Conservation (phyloP, 202 grass and related monocot species). For the Eragrostis tef region DNA sequence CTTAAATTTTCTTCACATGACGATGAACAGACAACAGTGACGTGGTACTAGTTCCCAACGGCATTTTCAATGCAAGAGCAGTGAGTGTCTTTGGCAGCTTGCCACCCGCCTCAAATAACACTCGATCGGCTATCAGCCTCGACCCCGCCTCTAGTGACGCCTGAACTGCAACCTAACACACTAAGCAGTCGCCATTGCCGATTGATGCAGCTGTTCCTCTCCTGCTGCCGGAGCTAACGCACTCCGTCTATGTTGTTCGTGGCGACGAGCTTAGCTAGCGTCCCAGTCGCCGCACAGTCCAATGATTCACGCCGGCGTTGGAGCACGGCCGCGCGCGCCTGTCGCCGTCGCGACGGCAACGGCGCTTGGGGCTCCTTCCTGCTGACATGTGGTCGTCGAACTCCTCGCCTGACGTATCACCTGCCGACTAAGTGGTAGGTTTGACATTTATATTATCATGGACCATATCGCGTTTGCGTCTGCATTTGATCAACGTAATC, state of each 20-base stretch:
- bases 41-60: constrained; percentile 13
- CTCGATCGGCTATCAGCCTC: background rate
- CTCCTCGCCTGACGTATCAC: constrained; percentile 29
- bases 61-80: constrained; percentile 6
- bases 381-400: background rate
- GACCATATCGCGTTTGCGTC: background rate
- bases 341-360: constrained; percentile 29
- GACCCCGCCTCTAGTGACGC: background rate
- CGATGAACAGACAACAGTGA: background rate
- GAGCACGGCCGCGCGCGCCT: background rate
- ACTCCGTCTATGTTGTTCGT: background rate
- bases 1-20: background rate
- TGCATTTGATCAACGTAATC: background rate
- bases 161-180: background rate
- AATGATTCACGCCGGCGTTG: background rate
- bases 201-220: background rate
- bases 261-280: background rate
- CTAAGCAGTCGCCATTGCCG: background rate
- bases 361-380: background rate
- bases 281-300: background rate
- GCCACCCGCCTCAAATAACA: background rate
- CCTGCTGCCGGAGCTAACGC: background rate
- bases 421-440: constrained; percentile 49
- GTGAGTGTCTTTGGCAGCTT: background rate
- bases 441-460: background rate